Base-by-base conservation (phyloP, 2,329 filamentous ascomycete genomes). In the Colletotrichum plurivorum region DNA sequence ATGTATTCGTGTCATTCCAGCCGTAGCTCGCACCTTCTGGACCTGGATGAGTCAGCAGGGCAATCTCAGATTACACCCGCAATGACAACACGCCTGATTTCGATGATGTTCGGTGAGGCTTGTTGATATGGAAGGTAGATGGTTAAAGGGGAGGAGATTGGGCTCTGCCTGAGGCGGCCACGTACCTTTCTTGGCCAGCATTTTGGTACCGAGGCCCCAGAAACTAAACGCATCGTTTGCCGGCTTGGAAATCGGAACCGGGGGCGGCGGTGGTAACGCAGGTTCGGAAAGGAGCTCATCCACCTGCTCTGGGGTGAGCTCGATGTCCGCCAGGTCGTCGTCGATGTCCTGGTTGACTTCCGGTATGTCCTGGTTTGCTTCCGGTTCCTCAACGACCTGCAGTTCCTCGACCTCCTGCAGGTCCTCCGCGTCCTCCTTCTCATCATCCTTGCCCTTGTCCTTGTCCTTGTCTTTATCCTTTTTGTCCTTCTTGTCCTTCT, bases 181-280 rank as follows among this genome's bases (percentile, higher is more conserved):
- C 75, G 73, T 74, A 81, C 80, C 82, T 79, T 84, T 84, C 74
- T 81, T 82, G 59, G 76, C 68, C 31, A 36, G 10, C 43, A 69
- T 54, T 71, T 84, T 87, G 75, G 85, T 87, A 66, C 81, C 76
- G 68, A 78, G 59, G 6, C 87, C 85, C 88, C 88, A 90, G 80
- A 89, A 89, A 73, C 84, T 84, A 76, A 89, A 90, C 0, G 85
- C 76, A 66, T 85, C 82, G 49, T 74, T 75, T 64, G 81, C 78
- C 52, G 73, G 73, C 63, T 77, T 76, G 54, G 77, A 75, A 52
- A 51, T 53, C n/a, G 54, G 61, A 22, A 57, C 63, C 12, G 52
- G 36, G 27, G 62, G 48, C 18, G 48, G 66, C 13, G 66, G 62
- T 18, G 55, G 62, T 20, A 53, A 46, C 31, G 49, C 61, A 10